Base-by-base conservation (phyloP, 352 stramenopile genomes). In the Globisporangium takayamanum region DNA sequence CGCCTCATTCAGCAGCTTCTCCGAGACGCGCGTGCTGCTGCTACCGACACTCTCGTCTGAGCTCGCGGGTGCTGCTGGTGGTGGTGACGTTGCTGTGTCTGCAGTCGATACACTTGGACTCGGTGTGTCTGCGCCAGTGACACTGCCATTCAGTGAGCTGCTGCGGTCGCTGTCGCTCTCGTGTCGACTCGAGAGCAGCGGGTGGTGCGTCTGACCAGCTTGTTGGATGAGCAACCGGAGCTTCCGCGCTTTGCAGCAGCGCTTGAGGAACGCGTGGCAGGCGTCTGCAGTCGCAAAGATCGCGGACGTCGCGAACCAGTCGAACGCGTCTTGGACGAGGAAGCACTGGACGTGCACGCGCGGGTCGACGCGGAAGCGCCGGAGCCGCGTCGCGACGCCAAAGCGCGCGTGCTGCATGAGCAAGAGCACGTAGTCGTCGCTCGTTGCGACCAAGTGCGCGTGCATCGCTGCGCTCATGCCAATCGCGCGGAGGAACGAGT, bases 261-360 rank as follows among this genome's bases (percentile, higher is more conserved):
- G 80, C 57, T 70, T 81, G 20, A 94, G 62, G 52, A 90, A 88
- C 10, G 69, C 67, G 16, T 80, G 75, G 22, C 68, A 71, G 36
- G 80, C 55, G 10, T 57, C 46, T 57, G 63, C 37, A 14, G 63
- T 60, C n/a, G 42, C 47, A 56, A 86, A 90, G 37, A 94, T 72
- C 15, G 69, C 54, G 18, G 72, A 66, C 15, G 52, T 65, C 30
- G 65, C 52, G 46, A 90, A 84, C 84, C 84, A 94, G 5, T 63
- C 45, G 33, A 89, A 88, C 1, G 80, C 81, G 62, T 92, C 78
- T 50, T 80, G 71, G 26, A 92, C 60, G 39, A 88, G 53, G 65
- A 94, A 94, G 53, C 81, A 91, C 42, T 75, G 76, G 18, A 89
- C 58, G 49, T 85, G 74, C 6, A 94, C 80, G 18, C 84, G 78